Evolutionary conservation across 441 rosid genomes (phyloP).

Genomic region (Gossypium davidsonii): DNA sequence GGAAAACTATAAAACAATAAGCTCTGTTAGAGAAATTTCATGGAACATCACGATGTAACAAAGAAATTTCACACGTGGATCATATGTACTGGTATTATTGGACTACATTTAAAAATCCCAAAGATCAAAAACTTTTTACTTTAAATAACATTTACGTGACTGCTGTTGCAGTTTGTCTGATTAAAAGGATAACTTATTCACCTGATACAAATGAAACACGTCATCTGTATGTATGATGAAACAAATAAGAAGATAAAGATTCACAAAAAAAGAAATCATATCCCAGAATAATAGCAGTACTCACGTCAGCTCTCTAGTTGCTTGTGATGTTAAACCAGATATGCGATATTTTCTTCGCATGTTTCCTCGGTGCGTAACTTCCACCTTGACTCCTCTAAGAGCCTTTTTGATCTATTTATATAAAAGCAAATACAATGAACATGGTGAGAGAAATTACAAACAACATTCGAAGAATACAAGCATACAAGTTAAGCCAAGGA

Average conservation of each 20-base stretch:
- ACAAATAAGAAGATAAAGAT: neutral
- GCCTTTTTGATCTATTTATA: conserved; percentile 77
- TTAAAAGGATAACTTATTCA: neutral
- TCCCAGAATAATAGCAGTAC: conserved; percentile 20
- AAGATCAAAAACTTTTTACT: neutral
- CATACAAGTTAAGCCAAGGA: neutral
- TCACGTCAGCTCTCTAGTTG: conserved; percentile 86
- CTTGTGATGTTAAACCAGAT: conserved; percentile 80
- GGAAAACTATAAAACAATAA: conserved; percentile 49
- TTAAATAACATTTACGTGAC: neutral
- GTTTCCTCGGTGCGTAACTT: conserved; percentile 90
- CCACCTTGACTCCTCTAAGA: conserved; percentile 89
- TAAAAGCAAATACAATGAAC: neutral
- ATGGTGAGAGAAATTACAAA: neutral
- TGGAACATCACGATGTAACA: neutral
- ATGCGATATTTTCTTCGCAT: conserved; percentile 96
- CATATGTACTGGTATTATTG: neutral
- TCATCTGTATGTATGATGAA: neutral
- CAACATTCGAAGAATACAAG: neutral
- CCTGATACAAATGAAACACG: neutral
- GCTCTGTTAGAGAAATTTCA: neutral
- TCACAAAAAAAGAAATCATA: neutral
- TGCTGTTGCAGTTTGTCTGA: neutral
- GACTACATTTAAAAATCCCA: neutral
- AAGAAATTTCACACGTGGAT: neutral